A percentile compares a stretch with the other conserved stretches of the same genome.
Evolutionary conservation across 1,284 basidiomycete genomes (phyloP).

Genomic region (Cutaneotrichosporon daszewskae): DNA sequence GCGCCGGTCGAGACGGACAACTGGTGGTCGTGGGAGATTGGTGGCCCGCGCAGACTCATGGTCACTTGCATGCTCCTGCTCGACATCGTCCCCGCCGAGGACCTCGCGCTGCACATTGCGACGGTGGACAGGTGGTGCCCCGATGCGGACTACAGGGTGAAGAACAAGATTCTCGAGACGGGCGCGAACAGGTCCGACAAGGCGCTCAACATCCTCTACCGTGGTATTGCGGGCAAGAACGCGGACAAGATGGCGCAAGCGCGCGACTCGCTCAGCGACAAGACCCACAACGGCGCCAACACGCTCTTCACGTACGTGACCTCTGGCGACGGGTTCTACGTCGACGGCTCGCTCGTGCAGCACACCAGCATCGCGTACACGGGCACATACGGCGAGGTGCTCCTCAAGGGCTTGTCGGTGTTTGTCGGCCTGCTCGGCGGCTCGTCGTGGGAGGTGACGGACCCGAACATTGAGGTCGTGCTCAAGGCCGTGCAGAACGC

Average conservation of each 20-base stretch:
- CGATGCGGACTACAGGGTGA: not conserved
- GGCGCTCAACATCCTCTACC: not conserved
- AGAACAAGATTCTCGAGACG: not conserved
- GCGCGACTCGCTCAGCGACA: not conserved
- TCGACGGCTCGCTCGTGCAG: not conserved
- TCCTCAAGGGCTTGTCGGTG: not conserved
- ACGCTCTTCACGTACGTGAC: slow-evolving; percentile 1
- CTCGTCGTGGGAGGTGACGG: not conserved
- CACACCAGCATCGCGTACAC: slow-evolving; percentile 1
- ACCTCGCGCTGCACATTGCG: not conserved
- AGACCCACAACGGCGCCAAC: not conserved
- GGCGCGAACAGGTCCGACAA: slow-evolving; percentile 1
- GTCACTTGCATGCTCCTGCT: not conserved
- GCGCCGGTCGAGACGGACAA: not conserved
- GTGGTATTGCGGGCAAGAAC: not conserved
- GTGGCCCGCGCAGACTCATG: not conserved
- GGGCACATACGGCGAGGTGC: not conserved
- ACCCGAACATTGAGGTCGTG: not conserved
- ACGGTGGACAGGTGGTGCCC: not conserved
- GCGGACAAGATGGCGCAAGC: not conserved
- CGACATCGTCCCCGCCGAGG: not conserved
- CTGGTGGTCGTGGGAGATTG: slow-evolving; percentile 4
- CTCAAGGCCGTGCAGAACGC: not conserved
- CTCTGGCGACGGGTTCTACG: slow-evolving; percentile 2
- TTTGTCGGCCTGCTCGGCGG: not conserved